phyloP scores from a whole-genome alignment of 768 basidiomycete species.

The Suillus subluteus region DNA sequence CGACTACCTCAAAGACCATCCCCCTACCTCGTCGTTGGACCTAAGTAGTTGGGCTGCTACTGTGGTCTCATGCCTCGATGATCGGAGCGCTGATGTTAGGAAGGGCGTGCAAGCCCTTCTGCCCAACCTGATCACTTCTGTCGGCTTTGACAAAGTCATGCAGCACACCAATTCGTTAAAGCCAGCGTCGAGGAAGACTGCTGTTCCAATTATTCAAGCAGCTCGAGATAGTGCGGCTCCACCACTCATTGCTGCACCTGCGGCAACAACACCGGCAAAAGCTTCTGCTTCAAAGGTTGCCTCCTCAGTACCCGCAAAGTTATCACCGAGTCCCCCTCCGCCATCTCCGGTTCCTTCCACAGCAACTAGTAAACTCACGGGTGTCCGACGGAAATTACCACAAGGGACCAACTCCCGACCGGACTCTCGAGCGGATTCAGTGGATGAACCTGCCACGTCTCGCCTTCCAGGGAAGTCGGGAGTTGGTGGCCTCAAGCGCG shows the following conservation, averaged over 20 bases:
- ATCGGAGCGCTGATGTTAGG: conserved; percentile 88
- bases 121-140: conserved; percentile 70
- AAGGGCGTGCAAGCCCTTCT: conserved; percentile 87
- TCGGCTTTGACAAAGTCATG: conserved; percentile 85
- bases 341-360: conserved; percentile 33
- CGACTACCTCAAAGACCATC: conserved; percentile 75
- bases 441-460: conserved; percentile 38
- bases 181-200: conserved; percentile 85
- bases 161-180: conserved; percentile 87
- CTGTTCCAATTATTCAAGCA: conserved; percentile 86
- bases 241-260: conserved; percentile 28
- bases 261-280: conserved; percentile 29
- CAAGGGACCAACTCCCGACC: conserved; percentile 55
- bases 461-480: conserved; percentile 42
- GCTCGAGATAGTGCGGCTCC: conserved; percentile 57
- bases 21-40: conserved; percentile 60
- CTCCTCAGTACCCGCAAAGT: conserved; percentile 24
- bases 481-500: conserved; percentile 48
- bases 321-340: conserved; percentile 45
- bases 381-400: conserved; percentile 75
- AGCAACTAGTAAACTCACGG: conserved; percentile 50
- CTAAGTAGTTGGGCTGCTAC: conserved; percentile 67
- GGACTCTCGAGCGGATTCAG: conserved; percentile 44
- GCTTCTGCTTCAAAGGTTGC: conserved; percentile 32
- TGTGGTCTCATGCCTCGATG: conserved; percentile 82